Evolutionary conservation across 257 asterid genomes (phyloP), one percentile per base, ranked within the genome.

Genomic region (Solanum bukasovii): DNA sequence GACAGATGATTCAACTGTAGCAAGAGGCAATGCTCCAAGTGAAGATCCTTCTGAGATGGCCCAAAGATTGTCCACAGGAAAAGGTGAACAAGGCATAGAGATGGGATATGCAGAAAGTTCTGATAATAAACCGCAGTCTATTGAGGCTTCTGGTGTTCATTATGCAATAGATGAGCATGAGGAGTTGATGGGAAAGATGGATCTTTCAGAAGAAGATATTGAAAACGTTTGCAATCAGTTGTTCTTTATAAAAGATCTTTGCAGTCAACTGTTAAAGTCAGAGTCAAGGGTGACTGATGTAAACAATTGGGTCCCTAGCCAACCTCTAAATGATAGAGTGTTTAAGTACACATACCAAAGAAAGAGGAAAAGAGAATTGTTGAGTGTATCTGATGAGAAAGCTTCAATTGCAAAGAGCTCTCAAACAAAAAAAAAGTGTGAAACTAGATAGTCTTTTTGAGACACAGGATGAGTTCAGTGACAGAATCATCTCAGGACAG

Each of bases 291-390:
- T 70, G 5, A 84, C 88, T 14, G 87, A 87, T 40, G 84, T 83
- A 68, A 77, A 61, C 38, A 65, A 89, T 63, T 86, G 25, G 79
- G 27, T 83, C 87, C 87, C 87, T 33, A 74, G 81, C 73, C 91
- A 68, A 84, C 90, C 91, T 44, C 65, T 44, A 78, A 88, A 68
- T 88, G 96, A 88, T 87, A 91, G 93, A 88, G 89, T 78, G 61
- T 87, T 95, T 89, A 94, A 91, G 86, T 92, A 86, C 88, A 96
- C 97, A 70, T 96, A 91, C 89, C 94, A 94, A 86, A 93, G 98
- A 90, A 96, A 94, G 90, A 85, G 97, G 72, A 96, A 92, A 92
- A 92, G 90, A 87, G 94, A 89, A 72, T 34, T 88, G 71, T 87
- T 73, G 84, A 70, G 88, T 23, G 84, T 25, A 67, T 75, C 85